Conservation (phyloP, 2,329 filamentous ascomycete species). For the Exophiala dermatitidis region DNA sequence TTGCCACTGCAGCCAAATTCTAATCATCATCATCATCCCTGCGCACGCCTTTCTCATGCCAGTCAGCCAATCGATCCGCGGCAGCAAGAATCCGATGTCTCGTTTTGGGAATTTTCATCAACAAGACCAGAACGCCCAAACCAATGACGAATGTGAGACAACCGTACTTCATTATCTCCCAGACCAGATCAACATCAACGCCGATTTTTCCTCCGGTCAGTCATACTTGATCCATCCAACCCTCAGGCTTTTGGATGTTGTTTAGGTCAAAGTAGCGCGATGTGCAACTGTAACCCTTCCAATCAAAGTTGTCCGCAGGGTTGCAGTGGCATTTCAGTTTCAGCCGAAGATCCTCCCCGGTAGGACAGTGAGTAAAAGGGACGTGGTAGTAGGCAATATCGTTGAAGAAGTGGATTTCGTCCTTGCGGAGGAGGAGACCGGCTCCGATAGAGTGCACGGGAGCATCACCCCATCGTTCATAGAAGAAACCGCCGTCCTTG, state of each 20-base stretch:
- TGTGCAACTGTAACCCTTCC: conserved; percentile 97
- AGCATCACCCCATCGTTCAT: conserved; percentile 96
- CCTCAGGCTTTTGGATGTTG: conserved; percentile 71
- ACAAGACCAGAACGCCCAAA: conserved; percentile 19
- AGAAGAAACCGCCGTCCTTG: conserved; percentile 92
- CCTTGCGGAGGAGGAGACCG: conserved; percentile 76
- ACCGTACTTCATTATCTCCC: conserved; percentile 18
- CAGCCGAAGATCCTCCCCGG: conserved; percentile 72
- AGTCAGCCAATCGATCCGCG: conserved; percentile 22
- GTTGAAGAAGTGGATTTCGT: conserved; percentile 97
- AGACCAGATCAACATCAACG: conserved; percentile 6
- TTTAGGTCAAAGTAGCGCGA: conserved; percentile 79
- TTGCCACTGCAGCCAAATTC: background rate
- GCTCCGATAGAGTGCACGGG: conserved; percentile 98
- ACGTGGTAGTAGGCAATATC: conserved; percentile 98
- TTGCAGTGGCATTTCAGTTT: conserved; percentile 92
- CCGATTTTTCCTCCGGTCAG: conserved; percentile 23
- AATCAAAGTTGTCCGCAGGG: conserved; percentile 96
- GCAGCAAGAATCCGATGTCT: conserved; percentile 23
- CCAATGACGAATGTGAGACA: conserved; percentile 16
- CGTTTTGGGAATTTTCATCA: conserved; percentile 24
- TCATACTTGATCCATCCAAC: conserved; percentile 64
- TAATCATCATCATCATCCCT: conserved; percentile 3
- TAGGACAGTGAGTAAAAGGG: conserved; percentile 96
- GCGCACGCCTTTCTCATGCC: conserved; percentile 22